phyloP scores from a whole-genome alignment of 1,284 basidiomycete species.

The Omphalotus olearius region DNA sequence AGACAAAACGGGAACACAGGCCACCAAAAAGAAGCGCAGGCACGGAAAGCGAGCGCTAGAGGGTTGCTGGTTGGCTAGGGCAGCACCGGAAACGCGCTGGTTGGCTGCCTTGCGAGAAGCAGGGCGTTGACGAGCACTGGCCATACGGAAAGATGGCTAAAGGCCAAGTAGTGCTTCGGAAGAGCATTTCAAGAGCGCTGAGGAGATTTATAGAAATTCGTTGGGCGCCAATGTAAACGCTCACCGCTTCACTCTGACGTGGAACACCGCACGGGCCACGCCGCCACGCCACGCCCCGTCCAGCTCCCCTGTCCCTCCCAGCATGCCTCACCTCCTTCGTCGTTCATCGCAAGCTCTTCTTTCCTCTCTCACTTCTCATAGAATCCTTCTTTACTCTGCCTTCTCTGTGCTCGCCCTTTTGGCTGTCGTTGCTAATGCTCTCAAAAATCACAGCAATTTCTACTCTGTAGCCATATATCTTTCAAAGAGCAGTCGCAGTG shows the following conservation, averaged over 20 bases:
- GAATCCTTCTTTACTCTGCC: slow-evolving; percentile 65
- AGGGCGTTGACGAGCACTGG: too few relatives aligned
- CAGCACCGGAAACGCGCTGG: too few relatives aligned
- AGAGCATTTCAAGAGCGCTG: background rate
- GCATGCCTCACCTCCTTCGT: slow-evolving; percentile 12
- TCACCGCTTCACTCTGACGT: background rate
- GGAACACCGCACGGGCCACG: too few relatives aligned
- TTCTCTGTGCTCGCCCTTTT: slow-evolving; percentile 70
- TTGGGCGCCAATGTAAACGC: background rate
- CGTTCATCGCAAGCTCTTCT: slow-evolving; percentile 8
- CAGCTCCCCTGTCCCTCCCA: too few relatives aligned
- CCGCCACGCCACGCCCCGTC: too few relatives aligned
- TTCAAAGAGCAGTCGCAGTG: slow-evolving; percentile 86
- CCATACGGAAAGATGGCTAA: background rate
- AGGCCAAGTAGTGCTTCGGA: background rate
- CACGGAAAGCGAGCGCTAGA: too few relatives aligned
- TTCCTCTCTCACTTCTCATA: slow-evolving; percentile 50
- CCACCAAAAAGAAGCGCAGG: background rate
- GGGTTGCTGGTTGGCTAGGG: too few relatives aligned
- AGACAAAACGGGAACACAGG: background rate
- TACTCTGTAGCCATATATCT: slow-evolving; percentile 91
- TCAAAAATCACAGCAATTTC: slow-evolving; percentile 87
- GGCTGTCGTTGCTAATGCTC: slow-evolving; percentile 73
- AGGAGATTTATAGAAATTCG: background rate
- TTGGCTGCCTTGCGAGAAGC: too few relatives aligned